phyloP scores from a whole-genome alignment of 129 eudicot genomes.

The Escallonia rubra region DNA sequence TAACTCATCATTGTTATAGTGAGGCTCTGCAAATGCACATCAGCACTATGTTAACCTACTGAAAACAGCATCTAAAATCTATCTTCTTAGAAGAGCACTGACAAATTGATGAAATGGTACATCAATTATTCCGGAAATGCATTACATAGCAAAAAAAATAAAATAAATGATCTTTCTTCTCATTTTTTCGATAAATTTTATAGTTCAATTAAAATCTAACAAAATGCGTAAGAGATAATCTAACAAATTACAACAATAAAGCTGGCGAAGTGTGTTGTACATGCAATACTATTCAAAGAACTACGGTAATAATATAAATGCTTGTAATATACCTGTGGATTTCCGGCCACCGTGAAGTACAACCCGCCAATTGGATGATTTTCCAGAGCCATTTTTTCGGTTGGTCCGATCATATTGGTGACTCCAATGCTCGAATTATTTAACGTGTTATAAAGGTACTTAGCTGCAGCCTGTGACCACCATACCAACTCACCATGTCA shows the following conservation, averaged over 20 bases:
- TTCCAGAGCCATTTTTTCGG: constrained; percentile 39
- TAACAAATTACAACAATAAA: no score
- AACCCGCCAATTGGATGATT: constrained; percentile 48
- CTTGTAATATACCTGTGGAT: constrained; percentile 37
- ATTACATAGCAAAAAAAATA: no score
- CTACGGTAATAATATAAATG: not conserved
- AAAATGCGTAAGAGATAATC: no score
- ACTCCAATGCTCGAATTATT: constrained; percentile 41
- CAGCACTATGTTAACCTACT: no score
- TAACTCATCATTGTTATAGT: constrained; percentile 38
- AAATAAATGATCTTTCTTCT: no score
- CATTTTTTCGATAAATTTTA: no score
- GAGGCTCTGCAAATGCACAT: constrained; percentile 6
- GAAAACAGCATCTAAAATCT: not conserved
- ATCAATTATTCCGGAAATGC: no score
- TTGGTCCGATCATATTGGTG: constrained; percentile 52
- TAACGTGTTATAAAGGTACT: constrained; percentile 27
- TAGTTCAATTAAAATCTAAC: no score
- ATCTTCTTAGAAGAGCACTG: no score
- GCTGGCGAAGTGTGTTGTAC: not conserved
- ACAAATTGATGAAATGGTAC: not conserved
- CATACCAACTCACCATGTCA: no score
- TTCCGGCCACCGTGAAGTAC: constrained; percentile 44
- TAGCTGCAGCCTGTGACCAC: constrained; percentile 29
- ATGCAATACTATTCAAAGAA: not conserved